Evolutionary conservation across 352 stramenopile species (phyloP).

Genomic region (Globisporangium acanthophoron): DNA sequence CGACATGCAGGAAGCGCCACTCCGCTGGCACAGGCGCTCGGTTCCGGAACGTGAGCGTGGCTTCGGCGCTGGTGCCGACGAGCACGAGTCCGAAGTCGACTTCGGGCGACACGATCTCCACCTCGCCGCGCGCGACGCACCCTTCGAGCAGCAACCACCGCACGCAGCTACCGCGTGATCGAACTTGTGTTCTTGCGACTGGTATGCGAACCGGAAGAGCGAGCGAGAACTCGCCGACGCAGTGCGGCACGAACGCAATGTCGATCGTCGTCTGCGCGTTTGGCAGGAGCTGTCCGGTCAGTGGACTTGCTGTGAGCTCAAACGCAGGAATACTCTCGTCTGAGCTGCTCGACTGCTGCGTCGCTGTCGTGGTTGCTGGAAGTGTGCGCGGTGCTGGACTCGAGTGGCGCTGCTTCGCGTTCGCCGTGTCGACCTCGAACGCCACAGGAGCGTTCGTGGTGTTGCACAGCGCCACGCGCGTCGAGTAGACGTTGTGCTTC

Average conservation of each 20-base stretch:
- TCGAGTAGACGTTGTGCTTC: conserved; percentile 8
- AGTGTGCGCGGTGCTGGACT: neutral
- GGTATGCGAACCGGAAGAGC: conserved; percentile 35
- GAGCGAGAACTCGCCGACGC: conserved; percentile 37
- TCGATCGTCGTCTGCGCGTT: conserved; percentile 11
- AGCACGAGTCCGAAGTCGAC: conserved; percentile 76
- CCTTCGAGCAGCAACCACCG: conserved; percentile 57
- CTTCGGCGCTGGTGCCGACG: conserved; percentile 40
- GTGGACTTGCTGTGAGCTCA: conserved; percentile 18
- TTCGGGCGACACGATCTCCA: conserved; percentile 43
- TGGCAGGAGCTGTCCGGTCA: conserved; percentile 18
- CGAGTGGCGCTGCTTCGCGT: conserved; percentile 5
- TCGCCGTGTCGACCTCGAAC: conserved; percentile 14
- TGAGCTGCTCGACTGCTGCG: neutral
- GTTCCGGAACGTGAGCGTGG: conserved; percentile 28
- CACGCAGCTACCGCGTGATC: conserved; percentile 15
- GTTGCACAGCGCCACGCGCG: conserved; percentile 20
- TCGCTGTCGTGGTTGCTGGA: neutral
- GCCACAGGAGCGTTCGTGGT: conserved; percentile 22
- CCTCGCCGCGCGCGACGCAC: conserved; percentile 24
- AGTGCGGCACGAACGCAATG: conserved; percentile 39
- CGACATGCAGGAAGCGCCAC: conserved; percentile 47
- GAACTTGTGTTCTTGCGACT: neutral
- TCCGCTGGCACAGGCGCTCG: conserved; percentile 16
- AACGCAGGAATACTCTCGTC: conserved; percentile 17